Percentiles rank a stretch among this genome's conserved stretches.
Evolutionary conservation across 2,329 filamentous ascomycete genomes (phyloP).

Genomic region (Apiospora aurea): DNA sequence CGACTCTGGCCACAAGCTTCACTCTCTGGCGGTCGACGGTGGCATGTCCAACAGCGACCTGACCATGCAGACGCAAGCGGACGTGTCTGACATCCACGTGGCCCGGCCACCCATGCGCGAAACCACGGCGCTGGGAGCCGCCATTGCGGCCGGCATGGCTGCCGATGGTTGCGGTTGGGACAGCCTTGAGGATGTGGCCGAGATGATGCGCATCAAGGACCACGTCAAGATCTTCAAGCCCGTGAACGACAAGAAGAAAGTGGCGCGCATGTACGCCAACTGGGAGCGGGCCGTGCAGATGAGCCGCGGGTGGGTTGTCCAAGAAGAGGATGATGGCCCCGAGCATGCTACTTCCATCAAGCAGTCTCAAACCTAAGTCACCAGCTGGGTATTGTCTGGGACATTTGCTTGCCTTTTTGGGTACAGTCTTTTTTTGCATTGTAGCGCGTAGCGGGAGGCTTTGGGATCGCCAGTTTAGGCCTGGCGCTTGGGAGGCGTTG

Average conservation of each 20-base stretch:
- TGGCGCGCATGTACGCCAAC: conserved; percentile 54
- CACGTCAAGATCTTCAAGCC: conserved; percentile 76
- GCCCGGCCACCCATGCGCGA: conserved; percentile 88
- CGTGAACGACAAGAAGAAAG: conserved; percentile 56
- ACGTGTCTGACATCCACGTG: conserved; percentile 83
- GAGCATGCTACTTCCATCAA: conserved; percentile 8
- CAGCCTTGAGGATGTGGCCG: conserved; percentile 74
- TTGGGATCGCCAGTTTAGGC: not conserved
- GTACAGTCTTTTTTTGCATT: conserved; percentile 11
- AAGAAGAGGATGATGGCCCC: conserved; percentile 37
- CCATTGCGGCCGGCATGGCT: conserved; percentile 88
- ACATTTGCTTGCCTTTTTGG: not conserved
- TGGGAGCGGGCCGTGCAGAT: conserved; percentile 67
- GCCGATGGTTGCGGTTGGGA: conserved; percentile 77
- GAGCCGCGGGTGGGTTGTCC: conserved; percentile 61
- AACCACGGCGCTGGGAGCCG: conserved; percentile 86
- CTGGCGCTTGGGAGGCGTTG: conserved; percentile 10
- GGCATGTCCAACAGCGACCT: conserved; percentile 89
- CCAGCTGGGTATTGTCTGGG: not conserved
- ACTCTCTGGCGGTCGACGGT: conserved; percentile 82
- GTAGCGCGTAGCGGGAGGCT: not conserved
- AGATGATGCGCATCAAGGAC: conserved; percentile 69
- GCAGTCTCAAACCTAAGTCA: not conserved
- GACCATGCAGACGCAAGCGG: conserved; percentile 91
- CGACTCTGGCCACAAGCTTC: conserved; percentile 79